Evolutionary conservation across 164 flowering plant species (phyloP), one percentile per base, ranked within the genome.

Genomic region (Akebia trifoliata): DNA sequence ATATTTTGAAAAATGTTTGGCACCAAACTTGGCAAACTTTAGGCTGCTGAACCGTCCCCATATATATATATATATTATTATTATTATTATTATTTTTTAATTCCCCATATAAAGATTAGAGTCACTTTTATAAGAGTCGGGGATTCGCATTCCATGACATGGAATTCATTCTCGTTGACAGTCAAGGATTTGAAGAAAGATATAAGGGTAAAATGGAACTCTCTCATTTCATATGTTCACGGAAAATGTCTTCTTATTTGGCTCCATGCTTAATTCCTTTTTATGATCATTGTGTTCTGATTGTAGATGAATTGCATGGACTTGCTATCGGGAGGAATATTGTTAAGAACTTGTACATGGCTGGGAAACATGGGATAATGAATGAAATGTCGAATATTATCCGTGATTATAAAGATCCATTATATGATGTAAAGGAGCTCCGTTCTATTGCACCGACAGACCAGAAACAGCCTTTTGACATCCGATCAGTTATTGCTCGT

Each of bases 321-420:
- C 90, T 94, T 60, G 82, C 86, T 46, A 79, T 87, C 53, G 99
- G 99, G 51, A 86, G 99, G 65, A 85, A 79, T 65, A 90, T 94
- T 37, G 54, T 94, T 35, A 94, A 86, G 73, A 94, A 94, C 68
- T 73, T 94, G 71, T 78, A 90, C 74, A 79, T 82, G 93, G 95
- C 97, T 77, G 93, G 86, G 39, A 77, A 63, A 62, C 72, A 69
- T 35, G 73, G 67, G 35, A 48, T 54, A 51, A 32, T 39, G 18
- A 48, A 47, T 62, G 73, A 54, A 52, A 46, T 37, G 24, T 53
- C 73, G 30, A 70, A 69, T 65, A 34, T 20, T 25, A n/a, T 17
- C 4, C 34, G 67, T 45, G 81, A 74, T 39, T 83, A 61, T 63
- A 75, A 77, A 67, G 96, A 94, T 51, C 99, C 99, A 22, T 43